Conservation (phyloP, 2,329 filamentous ascomycete species). For the Xenosphaeropsis pyriputrescens region DNA sequence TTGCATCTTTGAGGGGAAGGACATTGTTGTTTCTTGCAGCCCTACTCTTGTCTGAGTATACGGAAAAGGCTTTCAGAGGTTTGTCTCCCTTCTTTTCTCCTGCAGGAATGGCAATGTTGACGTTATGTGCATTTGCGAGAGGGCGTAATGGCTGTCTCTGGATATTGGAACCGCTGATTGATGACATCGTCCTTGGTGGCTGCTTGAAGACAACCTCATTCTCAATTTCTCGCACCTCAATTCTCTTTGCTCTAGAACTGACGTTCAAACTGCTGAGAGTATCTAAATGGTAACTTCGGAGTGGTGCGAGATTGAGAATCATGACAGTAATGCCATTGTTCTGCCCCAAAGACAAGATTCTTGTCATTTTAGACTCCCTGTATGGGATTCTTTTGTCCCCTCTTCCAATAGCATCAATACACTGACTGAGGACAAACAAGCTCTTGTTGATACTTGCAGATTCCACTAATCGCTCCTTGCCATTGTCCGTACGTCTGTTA, state of each 20-base stretch:
- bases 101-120: slow-evolving; percentile 43
- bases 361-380: slow-evolving; percentile 92
- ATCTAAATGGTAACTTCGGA: slow-evolving; percentile 87
- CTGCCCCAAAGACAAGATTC: slow-evolving; percentile 81
- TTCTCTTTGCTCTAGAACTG: slow-evolving; percentile 88
- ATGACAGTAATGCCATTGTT: slow-evolving; percentile 93
- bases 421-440: slow-evolving; percentile 85
- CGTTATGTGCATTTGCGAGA: slow-evolving; percentile 61
- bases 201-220: slow-evolving; percentile 86
- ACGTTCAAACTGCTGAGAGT: slow-evolving; percentile 90
- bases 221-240: slow-evolving; percentile 88
- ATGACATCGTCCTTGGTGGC: slow-evolving; percentile 38
- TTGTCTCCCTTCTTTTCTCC: slow-evolving; percentile 44
- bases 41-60: slow-evolving; percentile 65
- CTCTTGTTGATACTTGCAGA: slow-evolving; percentile 97
- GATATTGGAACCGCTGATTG: slow-evolving; percentile 23
- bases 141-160: slow-evolving; percentile 67
- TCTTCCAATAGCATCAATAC: slow-evolving; percentile 81
- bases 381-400: slow-evolving; percentile 73
- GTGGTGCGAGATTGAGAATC: slow-evolving; percentile 85
- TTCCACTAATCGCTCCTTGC: slow-evolving; percentile 82
- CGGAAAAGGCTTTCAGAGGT: slow-evolving; percentile 70
- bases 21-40: slow-evolving; percentile 21
- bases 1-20: slow-evolving; percentile 8
- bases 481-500: slow-evolving; percentile 87